phyloP scores from a whole-genome alignment of 805 yeast genomes.

The Kuraishia ogatae region DNA sequence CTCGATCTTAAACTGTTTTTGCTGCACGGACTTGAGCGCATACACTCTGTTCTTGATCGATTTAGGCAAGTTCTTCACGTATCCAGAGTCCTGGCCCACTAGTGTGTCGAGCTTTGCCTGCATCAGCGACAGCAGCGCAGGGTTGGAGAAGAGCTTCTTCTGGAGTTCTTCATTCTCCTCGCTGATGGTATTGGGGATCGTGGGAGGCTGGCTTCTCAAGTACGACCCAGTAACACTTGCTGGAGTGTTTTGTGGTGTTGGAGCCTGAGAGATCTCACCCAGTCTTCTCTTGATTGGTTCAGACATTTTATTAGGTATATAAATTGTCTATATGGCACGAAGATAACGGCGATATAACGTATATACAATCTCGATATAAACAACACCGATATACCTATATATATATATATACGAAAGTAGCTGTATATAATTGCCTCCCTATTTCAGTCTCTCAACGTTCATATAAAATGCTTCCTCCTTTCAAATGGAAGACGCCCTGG shows the following conservation, averaged over 20 bases:
- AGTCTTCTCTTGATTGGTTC: constrained; percentile 75
- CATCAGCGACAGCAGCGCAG: constrained; percentile 77
- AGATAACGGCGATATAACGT: too few species aligned
- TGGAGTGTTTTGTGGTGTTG: constrained; percentile 98
- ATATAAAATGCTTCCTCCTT: too few species aligned
- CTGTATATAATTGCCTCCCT: too few species aligned
- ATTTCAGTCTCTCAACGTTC: too few species aligned
- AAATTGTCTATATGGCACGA: too few species aligned
- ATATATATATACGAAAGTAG: too few species aligned
- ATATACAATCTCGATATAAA: too few species aligned
- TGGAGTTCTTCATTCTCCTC: constrained; percentile 40
- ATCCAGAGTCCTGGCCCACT: constrained; percentile 83
- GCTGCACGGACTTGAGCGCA: constrained; percentile 78
- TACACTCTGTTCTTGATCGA: constrained; percentile 66
- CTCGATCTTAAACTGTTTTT: constrained; percentile 72
- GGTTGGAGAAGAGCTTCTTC: constrained; percentile 47
- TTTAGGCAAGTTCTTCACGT: constrained; percentile 68
- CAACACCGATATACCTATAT: too few species aligned
- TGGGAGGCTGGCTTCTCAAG: constrained; percentile 50
- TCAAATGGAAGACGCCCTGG: too few species aligned
- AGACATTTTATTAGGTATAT: constrained; percentile 42
- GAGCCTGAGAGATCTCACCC: constrained; percentile 82
- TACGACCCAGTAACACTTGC: constrained; percentile 75
- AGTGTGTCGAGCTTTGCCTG: constrained; percentile 81
- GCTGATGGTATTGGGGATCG: constrained; percentile 60